Evolutionary conservation across 208 protist species (phyloP), one percentile per base, ranked within the genome.

Genomic region (Novymonas esmeraldas): DNA sequence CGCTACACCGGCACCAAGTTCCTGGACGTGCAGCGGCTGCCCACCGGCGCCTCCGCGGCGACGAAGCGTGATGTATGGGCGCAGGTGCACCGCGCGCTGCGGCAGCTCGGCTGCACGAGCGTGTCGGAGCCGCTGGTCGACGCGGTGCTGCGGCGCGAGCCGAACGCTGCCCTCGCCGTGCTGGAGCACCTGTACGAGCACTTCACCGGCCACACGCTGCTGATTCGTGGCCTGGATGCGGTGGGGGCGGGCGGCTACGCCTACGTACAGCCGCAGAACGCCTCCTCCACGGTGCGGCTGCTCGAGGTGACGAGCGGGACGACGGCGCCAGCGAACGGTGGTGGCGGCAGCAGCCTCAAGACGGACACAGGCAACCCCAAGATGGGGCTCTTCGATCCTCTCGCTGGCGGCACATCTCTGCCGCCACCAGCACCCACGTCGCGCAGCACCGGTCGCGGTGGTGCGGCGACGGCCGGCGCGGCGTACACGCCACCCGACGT

Each of bases 61-160:
- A 82, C 76, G 18, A 97, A 96, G 64, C 81, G 89, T 14, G 76
- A 94, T 59, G 98, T 98, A 62, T 99, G 97, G 96, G 71, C 76
- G 11, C 68, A 84, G 44, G 70, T 94, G 5, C 70, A 84, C 26
- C 46, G 33, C n/a, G 82, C 81, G 2, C 67, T 96, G n/a, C 62
- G 72, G 14, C 62, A 78, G 13, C 44, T 94, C 29, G 57, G 81
- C 41, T 94, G 86, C 63, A 31, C n/a, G 0, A 70, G 60, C 24
- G 71, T 94, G 2, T 81, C 75, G 0, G 41, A 54, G 14, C 70
- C 75, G 16, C 73, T 92, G n/a, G 70, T 90, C 16, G 88, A 94
- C 31, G 77, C 79, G 4, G 76, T 89, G 46, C 64, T 92, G 49
- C 81, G 83, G 16, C 75, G 64, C 9, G 81, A 87, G 24, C 82